Evolutionary conservation across 1,139 yeast genomes (phyloP).

Genomic region (Yamadazyma taylorii): DNA sequence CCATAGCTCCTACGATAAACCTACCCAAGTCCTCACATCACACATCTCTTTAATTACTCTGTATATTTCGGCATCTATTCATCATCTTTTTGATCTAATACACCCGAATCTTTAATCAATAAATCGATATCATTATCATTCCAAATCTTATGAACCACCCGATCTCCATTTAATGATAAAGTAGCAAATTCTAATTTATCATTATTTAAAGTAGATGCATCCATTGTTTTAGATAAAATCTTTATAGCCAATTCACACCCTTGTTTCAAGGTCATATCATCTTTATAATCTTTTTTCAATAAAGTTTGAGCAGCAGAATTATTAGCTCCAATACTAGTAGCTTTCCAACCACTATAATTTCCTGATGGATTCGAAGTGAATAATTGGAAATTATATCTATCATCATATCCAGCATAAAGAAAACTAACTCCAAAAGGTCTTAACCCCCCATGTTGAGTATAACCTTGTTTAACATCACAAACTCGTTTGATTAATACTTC

Average conservation of each 20-base stretch:
- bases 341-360: constrained; percentile 98
- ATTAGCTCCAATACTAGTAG: constrained; percentile 95
- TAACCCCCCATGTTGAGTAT: constrained; percentile 97
- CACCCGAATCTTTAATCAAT: constrained; percentile 72
- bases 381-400: constrained; percentile 83
- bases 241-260: constrained; percentile 89
- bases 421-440: constrained; percentile 98
- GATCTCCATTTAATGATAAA: constrained; percentile 51
- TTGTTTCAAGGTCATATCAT: constrained; percentile 70
- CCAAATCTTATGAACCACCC: constrained; percentile 74
- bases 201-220: constrained; percentile 77
- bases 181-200: constrained; percentile 92
- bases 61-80: constrained; percentile 14
- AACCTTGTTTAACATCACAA: constrained; percentile 95
- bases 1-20: neutral
- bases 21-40: neutral
- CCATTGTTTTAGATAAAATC: constrained; percentile 93
- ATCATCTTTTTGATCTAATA: constrained; percentile 46
- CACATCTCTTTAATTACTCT: constrained; percentile 9
- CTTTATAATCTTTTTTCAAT: constrained; percentile 91
- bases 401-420: constrained; percentile 94
- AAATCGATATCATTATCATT: constrained; percentile 72
- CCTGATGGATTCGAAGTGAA: constrained; percentile 97
- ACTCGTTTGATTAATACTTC: constrained; percentile 84
- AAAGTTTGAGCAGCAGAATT: constrained; percentile 95